Conservation (phyloP, 257 asterid genomes). For the Ligustrum vulgare region DNA sequence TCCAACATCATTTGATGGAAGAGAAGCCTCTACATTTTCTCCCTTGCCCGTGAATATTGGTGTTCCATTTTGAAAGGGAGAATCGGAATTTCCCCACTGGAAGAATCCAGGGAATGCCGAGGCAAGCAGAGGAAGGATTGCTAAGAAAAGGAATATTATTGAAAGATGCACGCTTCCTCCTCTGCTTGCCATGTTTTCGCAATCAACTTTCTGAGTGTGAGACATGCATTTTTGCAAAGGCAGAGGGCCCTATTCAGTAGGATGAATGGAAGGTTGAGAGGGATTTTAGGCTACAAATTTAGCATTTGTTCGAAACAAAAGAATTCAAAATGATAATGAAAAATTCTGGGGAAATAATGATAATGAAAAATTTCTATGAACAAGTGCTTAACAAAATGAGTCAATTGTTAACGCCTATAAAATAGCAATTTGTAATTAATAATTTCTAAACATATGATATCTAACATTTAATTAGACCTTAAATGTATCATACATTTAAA, state of each 20-base stretch:
- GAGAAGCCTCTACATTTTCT: background rate
- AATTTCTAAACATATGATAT: too few species aligned
- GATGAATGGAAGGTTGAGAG: constrained; percentile 24
- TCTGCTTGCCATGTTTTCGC: constrained; percentile 38
- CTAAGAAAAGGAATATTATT: constrained; percentile 31
- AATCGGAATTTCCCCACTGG: background rate
- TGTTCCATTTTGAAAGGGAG: background rate
- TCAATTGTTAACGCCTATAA: too few species aligned
- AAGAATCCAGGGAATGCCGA: constrained; percentile 22
- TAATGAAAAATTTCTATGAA: too few species aligned
- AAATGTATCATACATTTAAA: too few species aligned
- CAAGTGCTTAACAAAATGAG: too few species aligned
- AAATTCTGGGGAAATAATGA: too few species aligned
- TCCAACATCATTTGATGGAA: background rate
- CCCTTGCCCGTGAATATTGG: background rate
- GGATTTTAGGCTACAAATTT: constrained; percentile 22
- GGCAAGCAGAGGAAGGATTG: constrained; percentile 43
- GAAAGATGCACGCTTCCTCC: constrained; percentile 37
- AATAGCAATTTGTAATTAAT: too few species aligned
- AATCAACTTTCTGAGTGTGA: background rate
- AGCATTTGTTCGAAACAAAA: too few species aligned
- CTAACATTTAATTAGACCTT: too few species aligned
- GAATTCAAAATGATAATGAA: too few species aligned
- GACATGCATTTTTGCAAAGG: constrained; percentile 12
- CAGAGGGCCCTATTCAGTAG: constrained; percentile 17